phyloP scores from a whole-genome alignment of 78 protist genomes.

The Speleostelium caveatum region DNA sequence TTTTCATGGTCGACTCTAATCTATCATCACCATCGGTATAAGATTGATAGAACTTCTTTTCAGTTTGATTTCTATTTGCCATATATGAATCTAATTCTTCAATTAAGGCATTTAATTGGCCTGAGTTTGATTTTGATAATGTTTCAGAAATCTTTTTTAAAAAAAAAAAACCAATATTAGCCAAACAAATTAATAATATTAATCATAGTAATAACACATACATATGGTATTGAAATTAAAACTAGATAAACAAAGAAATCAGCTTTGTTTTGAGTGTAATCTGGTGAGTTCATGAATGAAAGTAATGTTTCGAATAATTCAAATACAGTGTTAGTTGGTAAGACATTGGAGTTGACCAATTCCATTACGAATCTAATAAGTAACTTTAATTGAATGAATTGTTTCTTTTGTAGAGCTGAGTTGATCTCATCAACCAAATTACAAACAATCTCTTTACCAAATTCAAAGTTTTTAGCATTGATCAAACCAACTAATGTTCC shows the following conservation, averaged over 20 bases:
- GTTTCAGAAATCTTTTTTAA: conserved; percentile 11
- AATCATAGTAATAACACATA: neutral
- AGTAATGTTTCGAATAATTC: conserved; percentile 50
- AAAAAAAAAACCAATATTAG: too few species aligned
- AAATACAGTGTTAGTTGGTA: conserved; percentile 11
- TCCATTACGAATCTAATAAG: conserved; percentile 43
- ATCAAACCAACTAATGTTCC: conserved; percentile 67
- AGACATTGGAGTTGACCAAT: conserved; percentile 39
- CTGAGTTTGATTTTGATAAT: conserved; percentile 11
- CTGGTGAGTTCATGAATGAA: conserved; percentile 1
- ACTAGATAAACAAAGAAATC: conserved; percentile 63
- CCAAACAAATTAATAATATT: neutral
- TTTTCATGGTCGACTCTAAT: conserved; percentile 37
- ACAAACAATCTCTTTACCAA: conserved; percentile 74
- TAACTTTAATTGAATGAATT: conserved; percentile 20
- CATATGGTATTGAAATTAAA: conserved; percentile 57
- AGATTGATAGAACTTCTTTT: conserved; percentile 71
- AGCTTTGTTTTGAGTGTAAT: conserved; percentile 53
- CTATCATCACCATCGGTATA: conserved; percentile 46
- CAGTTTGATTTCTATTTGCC: conserved; percentile 17
- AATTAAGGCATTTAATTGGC: conserved; percentile 38
- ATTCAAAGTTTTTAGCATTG: conserved; percentile 45
- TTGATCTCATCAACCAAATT: conserved; percentile 56
- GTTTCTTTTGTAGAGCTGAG: conserved; percentile 32
- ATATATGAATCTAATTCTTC: conserved; percentile 54